Conservation (phyloP, 139 green algal species). For the Mesostigma viride region DNA sequence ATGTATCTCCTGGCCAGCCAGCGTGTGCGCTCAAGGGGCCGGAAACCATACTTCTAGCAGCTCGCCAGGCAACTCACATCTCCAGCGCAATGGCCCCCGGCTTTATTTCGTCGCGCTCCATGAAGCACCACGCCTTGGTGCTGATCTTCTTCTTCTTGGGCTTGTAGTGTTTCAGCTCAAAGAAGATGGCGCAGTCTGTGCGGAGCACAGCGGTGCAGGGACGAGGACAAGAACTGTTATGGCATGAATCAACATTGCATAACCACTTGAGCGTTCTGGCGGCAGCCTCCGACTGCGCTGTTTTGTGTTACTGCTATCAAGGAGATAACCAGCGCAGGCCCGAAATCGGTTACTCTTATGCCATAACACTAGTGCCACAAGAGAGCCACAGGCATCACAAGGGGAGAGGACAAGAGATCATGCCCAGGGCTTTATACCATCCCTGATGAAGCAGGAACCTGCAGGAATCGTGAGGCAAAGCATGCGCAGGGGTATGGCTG, state of each 20-base stretch:
- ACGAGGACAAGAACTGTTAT: not conserved
- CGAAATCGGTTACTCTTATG: not conserved
- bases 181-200: conserved; percentile 42
- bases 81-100: conserved; percentile 39
- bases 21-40: no score
- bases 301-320: not conserved
- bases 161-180: conserved; percentile 65
- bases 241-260: not conserved
- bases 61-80: conserved; percentile 24
- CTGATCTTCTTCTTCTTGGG: conserved; percentile 55
- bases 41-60: no score
- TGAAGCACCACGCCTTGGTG: conserved; percentile 29
- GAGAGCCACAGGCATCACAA: not conserved
- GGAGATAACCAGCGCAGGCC: no score
- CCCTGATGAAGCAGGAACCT: no score
- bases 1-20: no score
- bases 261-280: not conserved
- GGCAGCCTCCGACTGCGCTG: not conserved
- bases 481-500: no score
- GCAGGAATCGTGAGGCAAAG: no score
- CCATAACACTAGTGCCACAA: not conserved
- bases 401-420: no score
- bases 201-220: not conserved
- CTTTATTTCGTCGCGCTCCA: conserved; percentile 51
- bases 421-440: no score